These are phyloP conservation scores for Hypoxylon rickii DNA, from an alignment of 495 filamentous ascomycete genomes.

Conservation along the genomic window DNA sequence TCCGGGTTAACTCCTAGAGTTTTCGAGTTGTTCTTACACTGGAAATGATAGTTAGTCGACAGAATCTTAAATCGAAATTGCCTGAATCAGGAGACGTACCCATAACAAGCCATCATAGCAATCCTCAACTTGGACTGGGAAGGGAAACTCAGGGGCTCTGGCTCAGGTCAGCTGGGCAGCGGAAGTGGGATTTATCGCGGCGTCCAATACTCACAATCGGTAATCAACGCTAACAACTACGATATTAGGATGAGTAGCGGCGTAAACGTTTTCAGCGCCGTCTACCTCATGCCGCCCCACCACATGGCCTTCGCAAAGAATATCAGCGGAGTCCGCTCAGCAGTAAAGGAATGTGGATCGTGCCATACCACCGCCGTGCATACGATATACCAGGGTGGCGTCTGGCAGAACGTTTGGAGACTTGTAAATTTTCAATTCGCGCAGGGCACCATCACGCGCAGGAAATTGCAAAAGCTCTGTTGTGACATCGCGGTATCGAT, in stretches of 20 bases:
- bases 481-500: constrained; percentile 27
- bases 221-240: constrained; percentile 34
- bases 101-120: constrained; percentile 36
- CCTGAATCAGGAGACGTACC: constrained; percentile 14
- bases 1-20: constrained; percentile 28
- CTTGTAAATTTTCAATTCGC: constrained; percentile 37
- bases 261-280: constrained; percentile 35
- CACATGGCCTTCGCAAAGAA: constrained; percentile 20
- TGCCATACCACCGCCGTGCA: constrained; percentile 36
- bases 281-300: constrained; percentile 33
- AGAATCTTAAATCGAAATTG: background rate
- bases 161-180: constrained; percentile 3
- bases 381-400: constrained; percentile 30
- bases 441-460: constrained; percentile 26
- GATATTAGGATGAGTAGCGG: constrained; percentile 29
- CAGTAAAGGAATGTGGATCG: background rate
- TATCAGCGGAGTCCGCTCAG: constrained; percentile 1
- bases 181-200: background rate
- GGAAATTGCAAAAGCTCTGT: constrained; percentile 29
- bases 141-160: constrained; percentile 35
- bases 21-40: constrained; percentile 32
- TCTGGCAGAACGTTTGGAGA: constrained; percentile 18
- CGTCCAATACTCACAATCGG: constrained; percentile 21
- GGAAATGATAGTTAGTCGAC: constrained; percentile 2
- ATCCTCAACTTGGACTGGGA: constrained; percentile 27